Evolutionary conservation across 2,329 filamentous ascomycete genomes (phyloP), one percentile per base, ranked within the genome.

Genomic region (Phialophora tarda): DNA sequence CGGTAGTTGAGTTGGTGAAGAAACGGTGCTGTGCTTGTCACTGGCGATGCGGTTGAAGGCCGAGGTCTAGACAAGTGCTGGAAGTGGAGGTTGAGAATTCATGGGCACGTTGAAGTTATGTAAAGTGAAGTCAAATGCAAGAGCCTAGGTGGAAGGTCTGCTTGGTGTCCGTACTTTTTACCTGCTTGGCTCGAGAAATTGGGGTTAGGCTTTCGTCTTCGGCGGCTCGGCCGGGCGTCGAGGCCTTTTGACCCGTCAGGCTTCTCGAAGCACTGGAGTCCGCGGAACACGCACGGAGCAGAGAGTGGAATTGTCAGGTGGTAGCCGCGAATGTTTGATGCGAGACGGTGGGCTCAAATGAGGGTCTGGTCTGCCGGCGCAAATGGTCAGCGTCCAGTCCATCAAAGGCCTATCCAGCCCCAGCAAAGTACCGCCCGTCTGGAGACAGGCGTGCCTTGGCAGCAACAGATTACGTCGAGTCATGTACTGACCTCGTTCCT

Each of bases 211-310:
- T 30, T 24, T 28, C 23, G 28, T 21, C n/a, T 61, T 10, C 47
- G 58, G 47, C 34, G 59, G n/a, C 14, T 26, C 21, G 59, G 59
- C 50, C 12, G 57, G 26, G 14, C 26, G 47, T 53, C 21, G 48
- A 61, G 59, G 59, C 34, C 11, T 28, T 21, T 55, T 17, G 53
- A 34, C 53, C 53, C 28, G 28, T 53, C 14, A 51, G 53, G 30
- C 47, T 61, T 61, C 59, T 53, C 47, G 59, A 61, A 61, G 55
- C 17, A 59, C 47, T 61, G 53, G 53, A 55, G 53, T 21, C 14
- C 28, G n/a, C 14, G 53, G 53, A 6, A 21, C 28, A 34, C 44
- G 21, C 23, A 44, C 34, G n/a, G 34, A 26, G 21, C 14, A 41
- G 34, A 44, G 24, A 51, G 24, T 23, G 24, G 24, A 51, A 51